A percentile compares a stretch with the other conserved stretches of the same genome.
Conservation (phyloP, 106 monocot species). For the Acorus gramineus region DNA sequence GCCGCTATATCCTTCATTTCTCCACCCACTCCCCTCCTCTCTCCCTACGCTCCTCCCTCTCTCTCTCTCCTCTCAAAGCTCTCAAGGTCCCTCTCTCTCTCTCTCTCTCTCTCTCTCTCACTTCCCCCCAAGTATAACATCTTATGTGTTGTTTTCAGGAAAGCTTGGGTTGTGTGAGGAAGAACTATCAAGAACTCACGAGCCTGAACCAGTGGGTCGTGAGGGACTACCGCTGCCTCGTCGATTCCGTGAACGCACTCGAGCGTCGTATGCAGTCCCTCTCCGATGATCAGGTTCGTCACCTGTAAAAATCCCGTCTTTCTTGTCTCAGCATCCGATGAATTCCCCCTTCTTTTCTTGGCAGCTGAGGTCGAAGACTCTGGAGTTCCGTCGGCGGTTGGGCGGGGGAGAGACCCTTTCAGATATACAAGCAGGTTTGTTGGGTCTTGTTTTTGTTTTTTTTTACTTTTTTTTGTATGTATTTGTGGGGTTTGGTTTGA, state of each 20-base stretch:
- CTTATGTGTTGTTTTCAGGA: slow-evolving; percentile 12
- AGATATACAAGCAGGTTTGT: slow-evolving; percentile 81
- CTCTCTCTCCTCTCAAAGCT: too few species aligned
- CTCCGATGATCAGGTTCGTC: slow-evolving; percentile 65
- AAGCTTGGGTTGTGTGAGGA: slow-evolving; percentile 8
- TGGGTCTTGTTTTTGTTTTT: not conserved
- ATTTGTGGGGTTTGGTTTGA: not conserved
- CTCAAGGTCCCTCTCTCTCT: too few species aligned
- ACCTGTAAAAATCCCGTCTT: too few species aligned
- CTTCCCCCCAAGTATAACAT: too few species aligned
- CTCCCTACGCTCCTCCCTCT: too few species aligned
- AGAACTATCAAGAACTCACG: slow-evolving; percentile 59
- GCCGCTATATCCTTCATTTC: too few species aligned
- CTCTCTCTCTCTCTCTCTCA: too few species aligned
- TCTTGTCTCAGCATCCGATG: not conserved
- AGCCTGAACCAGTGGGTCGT: slow-evolving; percentile 91
- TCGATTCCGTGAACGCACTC: slow-evolving; percentile 48
- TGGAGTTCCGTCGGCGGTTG: slow-evolving; percentile 57
- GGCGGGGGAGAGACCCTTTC: slow-evolving; percentile 70
- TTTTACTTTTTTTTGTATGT: not conserved
- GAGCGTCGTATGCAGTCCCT: slow-evolving; percentile 44
- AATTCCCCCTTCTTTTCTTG: not conserved
- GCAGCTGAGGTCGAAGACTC: slow-evolving; percentile 65
- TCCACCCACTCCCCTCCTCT: too few species aligned
- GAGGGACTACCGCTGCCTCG: slow-evolving; percentile 84